phyloP scores from a whole-genome alignment of 1,284 basidiomycete species.

The Psilocybe mexicana region DNA sequence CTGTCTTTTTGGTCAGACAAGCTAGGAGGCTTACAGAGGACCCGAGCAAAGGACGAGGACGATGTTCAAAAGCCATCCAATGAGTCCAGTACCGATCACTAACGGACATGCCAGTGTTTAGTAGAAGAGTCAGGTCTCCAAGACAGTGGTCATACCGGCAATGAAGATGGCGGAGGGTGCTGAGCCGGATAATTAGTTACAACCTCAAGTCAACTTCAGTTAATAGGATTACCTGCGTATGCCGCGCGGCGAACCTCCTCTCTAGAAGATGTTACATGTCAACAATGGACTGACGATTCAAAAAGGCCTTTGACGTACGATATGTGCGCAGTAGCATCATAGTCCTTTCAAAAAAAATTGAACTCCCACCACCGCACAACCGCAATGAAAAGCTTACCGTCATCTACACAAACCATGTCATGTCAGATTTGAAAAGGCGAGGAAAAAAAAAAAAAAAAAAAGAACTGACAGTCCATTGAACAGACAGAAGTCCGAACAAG shows the following conservation, averaged over 20 bases:
- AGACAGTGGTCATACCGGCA: slow-evolving; percentile 47
- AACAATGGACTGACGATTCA: not conserved
- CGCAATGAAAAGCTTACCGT: slow-evolving; percentile 45
- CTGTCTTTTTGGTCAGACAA: not conserved
- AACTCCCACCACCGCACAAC: not conserved
- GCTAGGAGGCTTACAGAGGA: slow-evolving; percentile 45
- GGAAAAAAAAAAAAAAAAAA: not conserved
- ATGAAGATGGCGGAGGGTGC: slow-evolving; percentile 82
- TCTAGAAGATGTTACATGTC: slow-evolving; percentile 31
- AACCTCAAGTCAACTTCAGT: not conserved
- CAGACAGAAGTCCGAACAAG: slow-evolving; percentile 84
- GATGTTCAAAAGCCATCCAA: slow-evolving; percentile 86
- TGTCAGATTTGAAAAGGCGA: not conserved
- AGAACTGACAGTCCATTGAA: slow-evolving; percentile 82
- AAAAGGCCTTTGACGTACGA: slow-evolving; percentile 50
- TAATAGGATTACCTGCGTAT: slow-evolving; percentile 62
- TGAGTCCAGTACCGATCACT: slow-evolving; percentile 82
- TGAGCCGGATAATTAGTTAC: slow-evolving; percentile 1
- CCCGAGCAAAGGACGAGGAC: slow-evolving; percentile 83
- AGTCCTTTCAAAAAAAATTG: slow-evolving; percentile 36
- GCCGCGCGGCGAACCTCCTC: slow-evolving; percentile 91
- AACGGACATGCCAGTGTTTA: too few species aligned
- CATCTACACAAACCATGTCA: slow-evolving; percentile 45
- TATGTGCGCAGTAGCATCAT: slow-evolving; percentile 86
- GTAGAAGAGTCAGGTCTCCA: too few species aligned